Evolutionary conservation across 1,284 basidiomycete species (phyloP), one percentile per base, ranked within the genome.

Genomic region (Leccinum huronense): DNA sequence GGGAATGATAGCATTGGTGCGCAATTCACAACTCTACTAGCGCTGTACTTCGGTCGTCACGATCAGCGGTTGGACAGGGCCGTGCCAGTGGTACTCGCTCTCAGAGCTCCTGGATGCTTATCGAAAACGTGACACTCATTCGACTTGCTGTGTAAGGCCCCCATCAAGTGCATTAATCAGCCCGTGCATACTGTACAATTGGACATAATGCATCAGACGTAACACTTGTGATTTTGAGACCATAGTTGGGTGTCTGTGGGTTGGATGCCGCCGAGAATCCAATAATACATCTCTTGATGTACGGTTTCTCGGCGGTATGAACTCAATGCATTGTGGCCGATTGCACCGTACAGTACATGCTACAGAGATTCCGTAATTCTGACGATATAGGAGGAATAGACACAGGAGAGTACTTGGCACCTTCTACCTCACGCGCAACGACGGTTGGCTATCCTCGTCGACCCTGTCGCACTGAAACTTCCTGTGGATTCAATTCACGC

Each of bases 291-390:
- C 13, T 13, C 23, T 27, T 19, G 34, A 57, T 30, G 57, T 14
- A 23, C 36, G 19, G n/a, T 5, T 42, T 23, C 36, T 36, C 19
- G n/a, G 19, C 34, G 34, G 34, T 40, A 23, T 11, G 30, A 10
- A 16, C 34, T 30, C n/a, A n/a, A 40, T 58, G 57, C 57, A 58
- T 58, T 58, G 40, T 58, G 57, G 5, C 57, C 38, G 14, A 40
- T 40, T 58, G 16, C 9, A 40, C 23, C 33, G 56, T 57, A 38
- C 36, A 14, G 59, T 36, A 42, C 38, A 16, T 40, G 36, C 58
- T 60, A n/a, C 60, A 13, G 57, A 33, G n/a, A 60, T 23, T 42
- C n/a, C 9, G 16, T 59, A 19, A 11, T 8, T 45, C n/a, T 31
- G 8, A n/a, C 10, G 34, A 38, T n/a, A n/a, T 16, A 34, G 57